A percentile compares a stretch with the other conserved stretches of the same genome.
These are phyloP conservation scores for Gynostemma pentaphyllum DNA, from an alignment of 306 rosid genomes.

Conservation along the genomic window DNA sequence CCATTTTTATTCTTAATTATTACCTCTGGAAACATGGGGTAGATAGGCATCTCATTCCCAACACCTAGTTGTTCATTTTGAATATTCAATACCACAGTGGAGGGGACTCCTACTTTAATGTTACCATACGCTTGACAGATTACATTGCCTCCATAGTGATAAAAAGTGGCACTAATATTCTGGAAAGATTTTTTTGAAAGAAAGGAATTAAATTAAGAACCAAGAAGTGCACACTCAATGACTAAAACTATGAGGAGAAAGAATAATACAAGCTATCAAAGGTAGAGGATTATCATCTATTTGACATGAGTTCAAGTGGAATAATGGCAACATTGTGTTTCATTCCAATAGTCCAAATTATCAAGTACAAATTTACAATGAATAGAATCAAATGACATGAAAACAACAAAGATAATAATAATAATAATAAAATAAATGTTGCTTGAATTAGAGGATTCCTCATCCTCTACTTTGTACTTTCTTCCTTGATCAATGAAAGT, in stretches of 20 bases:
- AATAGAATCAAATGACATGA: neutral
- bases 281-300: neutral
- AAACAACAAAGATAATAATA: too few species aligned
- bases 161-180: slow-evolving; percentile 58
- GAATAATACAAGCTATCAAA: neutral
- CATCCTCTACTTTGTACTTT: too few species aligned
- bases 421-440: too few species aligned
- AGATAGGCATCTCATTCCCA: slow-evolving; percentile 71
- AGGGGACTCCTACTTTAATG: slow-evolving; percentile 63
- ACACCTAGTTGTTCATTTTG: slow-evolving; percentile 79
- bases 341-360: neutral
- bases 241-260: neutral
- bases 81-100: slow-evolving; percentile 46
- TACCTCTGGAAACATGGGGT: slow-evolving; percentile 81
- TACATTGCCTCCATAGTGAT: slow-evolving; percentile 32
- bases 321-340: neutral
- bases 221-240: neutral
- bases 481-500: too few species aligned
- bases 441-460: too few species aligned
- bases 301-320: neutral
- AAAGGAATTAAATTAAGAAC: slow-evolving; percentile 16
- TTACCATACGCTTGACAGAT: slow-evolving; percentile 59
- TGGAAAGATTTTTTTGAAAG: slow-evolving; percentile 20
- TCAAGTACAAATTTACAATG: neutral
- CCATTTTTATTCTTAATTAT: slow-evolving; percentile 10